Evolutionary conservation across 2,329 filamentous ascomycete genomes (phyloP).

Genomic region (Cladophialophora psammophila): DNA sequence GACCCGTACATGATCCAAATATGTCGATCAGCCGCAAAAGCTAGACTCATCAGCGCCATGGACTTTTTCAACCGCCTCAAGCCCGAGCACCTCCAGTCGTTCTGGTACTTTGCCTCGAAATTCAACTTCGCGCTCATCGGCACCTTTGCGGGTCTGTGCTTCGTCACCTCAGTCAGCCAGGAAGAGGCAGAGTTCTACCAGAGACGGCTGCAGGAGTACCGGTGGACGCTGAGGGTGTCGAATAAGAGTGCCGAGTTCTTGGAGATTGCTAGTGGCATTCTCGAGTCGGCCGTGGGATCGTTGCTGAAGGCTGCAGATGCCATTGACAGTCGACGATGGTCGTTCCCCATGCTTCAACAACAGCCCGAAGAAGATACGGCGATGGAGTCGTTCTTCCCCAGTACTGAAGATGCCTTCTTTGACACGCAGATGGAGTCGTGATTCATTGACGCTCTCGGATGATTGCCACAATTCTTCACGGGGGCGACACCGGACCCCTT

Average conservation of each 20-base stretch:
- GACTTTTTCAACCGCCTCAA: slow-evolving; percentile 95
- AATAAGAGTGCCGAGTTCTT: slow-evolving; percentile 42
- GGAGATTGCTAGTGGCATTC: slow-evolving; percentile 41
- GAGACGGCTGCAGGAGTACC: slow-evolving; percentile 82
- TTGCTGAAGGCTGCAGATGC: slow-evolving; percentile 39
- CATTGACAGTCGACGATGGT: slow-evolving; percentile 38
- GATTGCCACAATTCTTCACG: no score
- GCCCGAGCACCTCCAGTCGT: slow-evolving; percentile 82
- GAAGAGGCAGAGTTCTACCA: slow-evolving; percentile 96
- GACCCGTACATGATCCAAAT: slow-evolving; percentile 79
- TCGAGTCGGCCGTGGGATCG: slow-evolving; percentile 40
- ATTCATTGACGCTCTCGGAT: neutral
- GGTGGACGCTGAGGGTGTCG: slow-evolving; percentile 90
- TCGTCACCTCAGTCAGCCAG: slow-evolving; percentile 83
- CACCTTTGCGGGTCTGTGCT: slow-evolving; percentile 84
- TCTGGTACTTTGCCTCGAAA: slow-evolving; percentile 70
- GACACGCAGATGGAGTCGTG: slow-evolving; percentile 31
- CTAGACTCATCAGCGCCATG: slow-evolving; percentile 92
- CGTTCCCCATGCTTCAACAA: slow-evolving; percentile 41
- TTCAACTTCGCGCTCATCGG: slow-evolving; percentile 91
- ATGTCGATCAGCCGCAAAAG: slow-evolving; percentile 91
- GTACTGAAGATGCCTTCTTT: slow-evolving; percentile 29
- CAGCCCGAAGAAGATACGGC: slow-evolving; percentile 31
- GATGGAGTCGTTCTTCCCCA: slow-evolving; percentile 32
- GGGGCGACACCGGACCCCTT: no score